phyloP scores from a whole-genome alignment of 148 eudicot species.

The Vaccinium corymbosum region DNA sequence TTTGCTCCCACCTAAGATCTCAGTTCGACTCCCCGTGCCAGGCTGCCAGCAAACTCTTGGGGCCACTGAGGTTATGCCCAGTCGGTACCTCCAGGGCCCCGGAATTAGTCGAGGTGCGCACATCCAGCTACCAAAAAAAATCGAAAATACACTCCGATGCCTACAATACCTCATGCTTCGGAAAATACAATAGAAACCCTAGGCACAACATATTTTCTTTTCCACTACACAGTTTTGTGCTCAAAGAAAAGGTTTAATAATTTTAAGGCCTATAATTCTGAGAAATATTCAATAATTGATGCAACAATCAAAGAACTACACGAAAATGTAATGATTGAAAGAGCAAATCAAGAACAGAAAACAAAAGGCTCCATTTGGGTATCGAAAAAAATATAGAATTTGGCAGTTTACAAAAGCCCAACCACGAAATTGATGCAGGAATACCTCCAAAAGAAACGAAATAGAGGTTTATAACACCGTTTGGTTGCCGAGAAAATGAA shows the following conservation, averaged over 20 bases:
- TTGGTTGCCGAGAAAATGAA: background rate
- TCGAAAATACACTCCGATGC: background rate
- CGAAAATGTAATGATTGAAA: background rate
- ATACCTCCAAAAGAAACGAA: background rate
- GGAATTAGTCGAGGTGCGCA: too few species aligned
- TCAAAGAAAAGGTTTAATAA: background rate
- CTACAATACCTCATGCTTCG: background rate
- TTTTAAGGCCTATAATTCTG: background rate
- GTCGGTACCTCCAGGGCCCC: too few species aligned
- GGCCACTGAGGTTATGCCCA: too few species aligned
- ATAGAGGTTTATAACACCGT: background rate
- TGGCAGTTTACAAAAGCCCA: background rate
- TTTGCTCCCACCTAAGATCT: too few species aligned
- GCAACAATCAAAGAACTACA: background rate
- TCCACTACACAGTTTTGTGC: background rate
- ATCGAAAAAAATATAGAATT: background rate
- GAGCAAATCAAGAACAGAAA: background rate
- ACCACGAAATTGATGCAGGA: background rate
- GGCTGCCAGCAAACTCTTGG: too few species aligned
- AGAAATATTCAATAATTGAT: background rate
- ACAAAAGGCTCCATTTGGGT: background rate
- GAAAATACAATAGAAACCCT: background rate
- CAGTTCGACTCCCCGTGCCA: too few species aligned
- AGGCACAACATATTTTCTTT: background rate
- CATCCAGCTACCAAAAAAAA: too few species aligned